Base-by-base conservation (phyloP, 1,139 yeast genomes). In the Kluyveromyces sp. region DNA sequence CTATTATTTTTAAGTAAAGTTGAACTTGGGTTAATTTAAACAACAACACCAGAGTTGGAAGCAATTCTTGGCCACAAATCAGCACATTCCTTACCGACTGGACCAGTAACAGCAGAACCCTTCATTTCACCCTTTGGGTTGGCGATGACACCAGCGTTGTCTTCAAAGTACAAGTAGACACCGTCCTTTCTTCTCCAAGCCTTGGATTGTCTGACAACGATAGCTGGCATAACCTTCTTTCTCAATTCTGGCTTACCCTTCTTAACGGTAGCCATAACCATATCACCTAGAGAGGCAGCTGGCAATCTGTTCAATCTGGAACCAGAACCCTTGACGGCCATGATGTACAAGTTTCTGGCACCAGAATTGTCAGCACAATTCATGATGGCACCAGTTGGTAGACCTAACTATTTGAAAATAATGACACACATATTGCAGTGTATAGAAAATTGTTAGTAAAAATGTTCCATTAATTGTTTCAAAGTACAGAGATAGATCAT, bases 141-240 rank as follows among this genome's bases (percentile, higher is more conserved):
- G 73, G 92, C 98, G 71, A 94, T 94, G 75, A 94, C 99, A 84
- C 99, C 99, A 61, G 99, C 99, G 72, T 94, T 94, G 79, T 94
- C 99, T 83, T 94, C 99, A 69, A 94, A 94, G 90, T 94, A 94
- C 74, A 94, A 88, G 89, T 75, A 94, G 69, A 89, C 87, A 86
- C 99, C 99, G 72, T 94, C 99, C 83, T 84, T 89, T 86, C 99
- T 88, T 90, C 99, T 90, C 99, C 99, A 94, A 67, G 99, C 94
- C 83, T 92, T 92, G 64, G 98, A 78, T 81, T 94, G 99, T 81
- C 99, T 92, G 65, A 94, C 87, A 69, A 94, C 97, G 66, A 94
- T 89, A 69, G 98, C 98, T 75, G 97, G 98, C 97, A 94, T 90
- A 65, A 94, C 97, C 84, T 94, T 94, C 96, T 94, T 94, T 85